These are phyloP conservation scores for Adiantum capillusveneris DNA, from an alignment of 75 land plant species.

Conservation along the genomic window DNA sequence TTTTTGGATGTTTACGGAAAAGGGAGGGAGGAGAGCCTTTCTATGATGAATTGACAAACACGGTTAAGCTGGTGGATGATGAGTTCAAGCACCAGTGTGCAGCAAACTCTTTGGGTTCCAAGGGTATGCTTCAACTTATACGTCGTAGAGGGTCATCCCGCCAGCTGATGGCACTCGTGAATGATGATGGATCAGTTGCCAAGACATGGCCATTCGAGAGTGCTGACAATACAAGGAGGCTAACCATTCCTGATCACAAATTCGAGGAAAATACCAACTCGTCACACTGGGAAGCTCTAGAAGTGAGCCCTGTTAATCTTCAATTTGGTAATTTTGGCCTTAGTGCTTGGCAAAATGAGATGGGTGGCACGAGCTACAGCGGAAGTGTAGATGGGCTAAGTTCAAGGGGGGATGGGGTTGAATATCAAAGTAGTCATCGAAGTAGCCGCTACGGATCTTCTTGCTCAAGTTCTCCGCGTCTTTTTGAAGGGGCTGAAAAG, in stretches of 20 bases:
- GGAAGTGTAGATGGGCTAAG: constrained; percentile 48
- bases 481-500: constrained; percentile 59
- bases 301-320: constrained; percentile 69
- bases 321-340: constrained; percentile 91
- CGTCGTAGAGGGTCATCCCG: constrained; percentile 79
- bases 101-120: constrained; percentile 77
- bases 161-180: constrained; percentile 79
- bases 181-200: constrained; percentile 83
- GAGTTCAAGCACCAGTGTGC: constrained; percentile 72
- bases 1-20: constrained; percentile 69
- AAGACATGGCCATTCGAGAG: constrained; percentile 71
- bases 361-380: constrained; percentile 56
- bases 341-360: constrained; percentile 76
- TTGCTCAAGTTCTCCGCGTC: constrained; percentile 64
- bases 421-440: constrained; percentile 15
- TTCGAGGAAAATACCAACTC: constrained; percentile 40
- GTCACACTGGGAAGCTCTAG: constrained; percentile 38
- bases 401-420: constrained; percentile 34
- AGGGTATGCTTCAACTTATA: constrained; percentile 83
- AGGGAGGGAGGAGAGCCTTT: constrained; percentile 65
- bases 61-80: constrained; percentile 62
- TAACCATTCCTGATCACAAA: neutral
- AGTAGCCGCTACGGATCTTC: constrained; percentile 55
- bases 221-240: constrained; percentile 7
- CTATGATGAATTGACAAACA: constrained; percentile 72